Evolutionary conservation across 2,329 filamentous ascomycete genomes (phyloP).

Genomic region (Fusarium sterilihyphosum): DNA sequence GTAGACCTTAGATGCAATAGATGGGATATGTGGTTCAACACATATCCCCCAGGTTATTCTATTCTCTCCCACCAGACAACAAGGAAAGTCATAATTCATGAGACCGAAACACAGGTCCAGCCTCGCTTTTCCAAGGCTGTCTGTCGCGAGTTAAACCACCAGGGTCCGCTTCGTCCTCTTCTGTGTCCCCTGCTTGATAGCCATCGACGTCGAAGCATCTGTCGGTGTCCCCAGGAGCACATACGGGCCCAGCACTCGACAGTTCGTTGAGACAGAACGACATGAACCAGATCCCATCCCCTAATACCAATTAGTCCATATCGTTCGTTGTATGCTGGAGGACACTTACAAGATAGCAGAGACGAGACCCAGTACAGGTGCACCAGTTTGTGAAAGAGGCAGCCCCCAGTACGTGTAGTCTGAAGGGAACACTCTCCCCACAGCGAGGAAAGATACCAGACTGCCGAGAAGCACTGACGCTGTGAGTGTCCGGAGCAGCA

Average conservation of each 20-base stretch:
- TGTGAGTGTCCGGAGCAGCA: slow-evolving; percentile 45
- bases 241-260: slow-evolving; percentile 36
- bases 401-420: slow-evolving; percentile 52
- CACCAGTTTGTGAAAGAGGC: slow-evolving; percentile 40
- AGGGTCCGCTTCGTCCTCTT: slow-evolving; percentile 28
- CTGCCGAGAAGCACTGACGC: slow-evolving; percentile 49
- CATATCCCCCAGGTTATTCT: not conserved
- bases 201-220: slow-evolving; percentile 23
- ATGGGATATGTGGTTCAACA: not conserved
- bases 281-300: slow-evolving; percentile 39
- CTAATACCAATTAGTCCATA: slow-evolving; percentile 23
- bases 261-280: slow-evolving; percentile 34
- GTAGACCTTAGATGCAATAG: not conserved
- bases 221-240: slow-evolving; percentile 35
- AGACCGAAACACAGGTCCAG: slow-evolving; percentile 34
- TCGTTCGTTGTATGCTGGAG: not conserved
- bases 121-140: slow-evolving; percentile 25
- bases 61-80: not conserved
- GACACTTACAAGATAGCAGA: slow-evolving; percentile 48
- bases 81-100: slow-evolving; percentile 31
- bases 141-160: slow-evolving; percentile 33
- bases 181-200: slow-evolving; percentile 14
- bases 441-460: slow-evolving; percentile 49
- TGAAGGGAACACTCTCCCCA: slow-evolving; percentile 50
- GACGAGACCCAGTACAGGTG: slow-evolving; percentile 50